Percentiles rank a stretch among this genome's conserved stretches.
Evolutionary conservation across 2,329 filamentous ascomycete species (phyloP).

Genomic region (Apiospora pterosperma): DNA sequence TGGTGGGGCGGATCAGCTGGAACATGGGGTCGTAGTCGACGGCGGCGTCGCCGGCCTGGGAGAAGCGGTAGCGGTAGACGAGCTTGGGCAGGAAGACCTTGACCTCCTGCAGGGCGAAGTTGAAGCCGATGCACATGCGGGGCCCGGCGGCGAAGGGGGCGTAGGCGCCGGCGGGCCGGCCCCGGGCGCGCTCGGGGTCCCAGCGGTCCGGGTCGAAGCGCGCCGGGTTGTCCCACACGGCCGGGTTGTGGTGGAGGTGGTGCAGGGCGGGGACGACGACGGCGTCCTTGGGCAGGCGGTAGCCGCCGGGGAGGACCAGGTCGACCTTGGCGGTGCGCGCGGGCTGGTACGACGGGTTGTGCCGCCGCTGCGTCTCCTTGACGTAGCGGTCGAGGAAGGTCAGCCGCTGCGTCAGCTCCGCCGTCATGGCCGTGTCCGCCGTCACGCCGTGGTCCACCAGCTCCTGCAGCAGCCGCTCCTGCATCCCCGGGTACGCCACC

Average conservation of each 20-base stretch:
- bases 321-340: slow-evolving; percentile 54
- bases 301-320: slow-evolving; percentile 56
- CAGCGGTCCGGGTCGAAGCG: slow-evolving; percentile 59
- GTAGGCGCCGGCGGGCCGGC: slow-evolving; percentile 48
- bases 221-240: slow-evolving; percentile 54
- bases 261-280: slow-evolving; percentile 53
- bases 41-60: slow-evolving; percentile 43
- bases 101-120: slow-evolving; percentile 59
- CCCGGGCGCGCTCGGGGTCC: slow-evolving; percentile 51
- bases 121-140: slow-evolving; percentile 61
- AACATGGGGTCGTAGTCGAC: slow-evolving; percentile 60
- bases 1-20: slow-evolving; percentile 53
- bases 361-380: slow-evolving; percentile 58
- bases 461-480: slow-evolving; percentile 56
- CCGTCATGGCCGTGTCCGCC: slow-evolving; percentile 40
- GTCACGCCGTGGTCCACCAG: slow-evolving; percentile 46
- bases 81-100: slow-evolving; percentile 58
- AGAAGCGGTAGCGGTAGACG: slow-evolving; percentile 56
- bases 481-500: slow-evolving; percentile 50
- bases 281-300: slow-evolving; percentile 47
- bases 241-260: slow-evolving; percentile 50
- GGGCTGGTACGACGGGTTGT: slow-evolving; percentile 61
- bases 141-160: slow-evolving; percentile 56
- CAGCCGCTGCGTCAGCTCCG: slow-evolving; percentile 45
- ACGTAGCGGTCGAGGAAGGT: slow-evolving; percentile 54